A percentile compares a stretch with the other conserved stretches of the same genome.
Evolutionary conservation across 371 early-diverging fungal species (phyloP).

Genomic region (Mucor saturninus): DNA sequence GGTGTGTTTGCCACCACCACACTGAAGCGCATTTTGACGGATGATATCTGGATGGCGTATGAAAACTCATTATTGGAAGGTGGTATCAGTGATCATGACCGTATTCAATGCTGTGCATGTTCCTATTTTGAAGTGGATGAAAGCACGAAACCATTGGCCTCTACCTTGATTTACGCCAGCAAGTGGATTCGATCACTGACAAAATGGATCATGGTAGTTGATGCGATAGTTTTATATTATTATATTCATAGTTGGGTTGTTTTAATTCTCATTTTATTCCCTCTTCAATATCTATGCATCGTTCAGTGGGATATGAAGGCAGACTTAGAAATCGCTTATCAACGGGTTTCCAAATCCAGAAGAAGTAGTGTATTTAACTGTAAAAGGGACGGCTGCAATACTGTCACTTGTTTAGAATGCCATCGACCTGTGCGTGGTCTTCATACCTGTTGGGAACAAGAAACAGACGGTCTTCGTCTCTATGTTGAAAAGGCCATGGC

Average conservation of each 20-base stretch:
- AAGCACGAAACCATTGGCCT: slow-evolving; percentile 22
- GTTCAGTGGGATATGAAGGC: slow-evolving; percentile 42
- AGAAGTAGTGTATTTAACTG: slow-evolving; percentile 56
- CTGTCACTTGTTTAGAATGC: slow-evolving; percentile 57
- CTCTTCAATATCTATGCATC: slow-evolving; percentile 2
- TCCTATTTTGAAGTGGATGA: slow-evolving; percentile 58
- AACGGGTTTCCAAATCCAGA: slow-evolving; percentile 33
- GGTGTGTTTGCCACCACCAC: slow-evolving; percentile 34
- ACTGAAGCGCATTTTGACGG: slow-evolving; percentile 34
- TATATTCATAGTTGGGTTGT: not conserved
- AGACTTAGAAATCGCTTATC: slow-evolving; percentile 40
- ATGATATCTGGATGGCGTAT: slow-evolving; percentile 48
- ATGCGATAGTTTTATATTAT: slow-evolving; percentile 7
- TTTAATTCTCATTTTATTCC: slow-evolving; percentile 7
- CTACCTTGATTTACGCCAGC: not conserved
- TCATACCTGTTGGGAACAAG: slow-evolving; percentile 63
- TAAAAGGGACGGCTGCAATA: slow-evolving; percentile 50
- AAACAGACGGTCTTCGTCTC: slow-evolving; percentile 60
- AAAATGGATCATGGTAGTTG: slow-evolving; percentile 40
- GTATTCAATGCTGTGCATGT: slow-evolving; percentile 58
- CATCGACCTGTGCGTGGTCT: slow-evolving; percentile 47
- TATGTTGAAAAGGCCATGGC: slow-evolving; percentile 73
- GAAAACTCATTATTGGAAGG: slow-evolving; percentile 45
- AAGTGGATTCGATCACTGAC: slow-evolving; percentile 10
- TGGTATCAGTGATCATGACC: slow-evolving; percentile 23